Conservation (phyloP, 1,284 basidiomycete genomes). For the Tylopilus microsporus region DNA sequence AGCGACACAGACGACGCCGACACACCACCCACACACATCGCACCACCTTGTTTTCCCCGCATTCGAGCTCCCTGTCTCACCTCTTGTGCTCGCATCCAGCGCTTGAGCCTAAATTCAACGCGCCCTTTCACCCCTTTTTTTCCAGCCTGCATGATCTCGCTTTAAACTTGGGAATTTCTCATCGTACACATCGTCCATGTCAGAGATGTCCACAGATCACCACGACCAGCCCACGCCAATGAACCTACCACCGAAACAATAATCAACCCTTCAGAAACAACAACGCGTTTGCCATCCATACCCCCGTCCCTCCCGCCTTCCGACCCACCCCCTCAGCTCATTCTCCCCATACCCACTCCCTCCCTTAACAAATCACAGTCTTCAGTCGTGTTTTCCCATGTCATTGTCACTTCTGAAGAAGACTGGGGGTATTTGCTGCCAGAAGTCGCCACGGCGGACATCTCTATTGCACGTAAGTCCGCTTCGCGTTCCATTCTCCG, state of each 20-base stretch:
- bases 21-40: background rate
- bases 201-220: slow-evolving; percentile 28
- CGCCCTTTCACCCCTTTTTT: slow-evolving; percentile 7
- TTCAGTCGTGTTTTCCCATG: slow-evolving; percentile 42
- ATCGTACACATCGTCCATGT: slow-evolving; percentile 9
- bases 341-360: slow-evolving; percentile 46
- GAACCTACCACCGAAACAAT: slow-evolving; percentile 18
- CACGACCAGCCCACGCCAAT: slow-evolving; percentile 17
- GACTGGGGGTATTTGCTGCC: slow-evolving; percentile 35
- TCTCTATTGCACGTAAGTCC: slow-evolving; percentile 58
- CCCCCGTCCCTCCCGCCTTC: slow-evolving; percentile 25
- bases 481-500: slow-evolving; percentile 13
- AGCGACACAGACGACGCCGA: background rate
- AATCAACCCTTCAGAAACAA: slow-evolving; percentile 12
- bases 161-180: too few species aligned
- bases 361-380: slow-evolving; percentile 40
- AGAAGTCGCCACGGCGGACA: slow-evolving; percentile 54
- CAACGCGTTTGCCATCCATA: slow-evolving; percentile 17
- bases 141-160: slow-evolving; percentile 18
- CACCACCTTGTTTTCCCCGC: slow-evolving; percentile 7
- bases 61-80: slow-evolving; percentile 8
- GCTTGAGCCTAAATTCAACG: slow-evolving; percentile 9
- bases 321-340: slow-evolving; percentile 28
- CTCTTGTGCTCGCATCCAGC: slow-evolving; percentile 8
- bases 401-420: slow-evolving; percentile 25